Evolutionary conservation across 306 rosid genomes (phyloP).

Genomic region (Gynostemma pentaphyllum): DNA sequence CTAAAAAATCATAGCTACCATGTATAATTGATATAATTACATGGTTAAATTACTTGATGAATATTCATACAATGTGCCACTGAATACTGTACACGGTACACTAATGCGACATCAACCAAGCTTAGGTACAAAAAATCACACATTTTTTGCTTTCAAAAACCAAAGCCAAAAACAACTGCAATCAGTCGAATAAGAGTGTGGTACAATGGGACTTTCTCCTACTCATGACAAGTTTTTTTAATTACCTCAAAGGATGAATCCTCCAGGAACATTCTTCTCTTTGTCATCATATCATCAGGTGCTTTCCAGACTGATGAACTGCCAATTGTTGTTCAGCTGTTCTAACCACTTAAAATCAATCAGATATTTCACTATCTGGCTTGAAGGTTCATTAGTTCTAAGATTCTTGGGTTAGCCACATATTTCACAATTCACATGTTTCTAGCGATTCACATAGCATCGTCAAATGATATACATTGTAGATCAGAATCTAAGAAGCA

Average conservation of each 20-base stretch:
- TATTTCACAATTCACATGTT: constrained; percentile 1
- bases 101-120: background rate
- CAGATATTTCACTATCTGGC: background rate
- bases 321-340: background rate
- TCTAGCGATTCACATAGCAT: constrained; percentile 9
- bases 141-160: background rate
- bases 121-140: background rate
- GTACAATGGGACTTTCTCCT: background rate
- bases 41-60: background rate
- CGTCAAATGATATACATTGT: constrained; percentile 1
- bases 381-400: background rate
- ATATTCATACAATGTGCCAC: background rate
- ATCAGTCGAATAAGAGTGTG: too few species aligned
- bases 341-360: background rate
- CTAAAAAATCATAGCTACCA: background rate
- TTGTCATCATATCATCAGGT: background rate
- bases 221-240: background rate
- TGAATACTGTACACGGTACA: background rate
- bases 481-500: background rate
- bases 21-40: background rate
- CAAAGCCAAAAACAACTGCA: background rate
- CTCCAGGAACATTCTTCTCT: background rate
- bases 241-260: constrained; percentile 7
- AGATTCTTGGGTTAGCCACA: background rate
- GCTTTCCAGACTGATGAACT: background rate